Conservation (phyloP, 371 early-diverging fungal genomes). For the Blakeslea trispora region DNA sequence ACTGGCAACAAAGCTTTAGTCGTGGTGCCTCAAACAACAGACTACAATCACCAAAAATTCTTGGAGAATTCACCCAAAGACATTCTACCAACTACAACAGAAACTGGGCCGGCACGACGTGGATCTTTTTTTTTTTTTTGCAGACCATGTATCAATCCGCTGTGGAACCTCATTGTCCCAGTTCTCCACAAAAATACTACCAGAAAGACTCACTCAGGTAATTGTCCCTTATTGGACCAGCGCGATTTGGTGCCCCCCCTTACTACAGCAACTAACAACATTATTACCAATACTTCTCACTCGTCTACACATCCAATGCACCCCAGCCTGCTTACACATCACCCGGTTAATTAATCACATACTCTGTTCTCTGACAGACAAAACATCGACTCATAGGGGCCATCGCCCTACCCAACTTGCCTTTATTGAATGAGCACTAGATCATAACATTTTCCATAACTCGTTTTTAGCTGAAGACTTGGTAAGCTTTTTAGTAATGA, state of each 20-base stretch:
- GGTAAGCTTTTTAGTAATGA: too few relatives aligned
- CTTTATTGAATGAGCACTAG: too few relatives aligned
- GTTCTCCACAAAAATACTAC: slow-evolving; percentile 4
- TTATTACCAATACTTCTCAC: slow-evolving; percentile 1
- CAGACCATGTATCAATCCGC: slow-evolving; percentile 12
- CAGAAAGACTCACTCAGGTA: slow-evolving; percentile 3
- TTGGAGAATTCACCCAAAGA: slow-evolving; percentile 10
- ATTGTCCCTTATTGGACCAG: slow-evolving; percentile 13
- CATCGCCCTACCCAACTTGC: too few relatives aligned
- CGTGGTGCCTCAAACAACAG: slow-evolving; percentile 14
- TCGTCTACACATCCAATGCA: not conserved
- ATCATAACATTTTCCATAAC: too few relatives aligned
- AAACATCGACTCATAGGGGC: too few relatives aligned
- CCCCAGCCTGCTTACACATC: slow-evolving; percentile 1
- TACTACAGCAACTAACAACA: slow-evolving; percentile 8
- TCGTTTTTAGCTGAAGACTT: too few relatives aligned
- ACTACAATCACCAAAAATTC: slow-evolving; percentile 20
- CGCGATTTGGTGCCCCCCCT: slow-evolving; percentile 25
- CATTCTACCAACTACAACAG: slow-evolving; percentile 13
- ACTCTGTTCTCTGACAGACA: not conserved
- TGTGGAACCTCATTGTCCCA: slow-evolving; percentile 16
- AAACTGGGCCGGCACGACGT: slow-evolving; percentile 13
- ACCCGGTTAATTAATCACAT: not conserved
- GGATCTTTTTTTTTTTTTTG: slow-evolving; percentile 7
- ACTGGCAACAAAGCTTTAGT: slow-evolving; percentile 26